These are phyloP conservation scores for Phaffomyces opuntiae DNA, from an alignment of 805 yeast species.

Conservation along the genomic window DNA sequence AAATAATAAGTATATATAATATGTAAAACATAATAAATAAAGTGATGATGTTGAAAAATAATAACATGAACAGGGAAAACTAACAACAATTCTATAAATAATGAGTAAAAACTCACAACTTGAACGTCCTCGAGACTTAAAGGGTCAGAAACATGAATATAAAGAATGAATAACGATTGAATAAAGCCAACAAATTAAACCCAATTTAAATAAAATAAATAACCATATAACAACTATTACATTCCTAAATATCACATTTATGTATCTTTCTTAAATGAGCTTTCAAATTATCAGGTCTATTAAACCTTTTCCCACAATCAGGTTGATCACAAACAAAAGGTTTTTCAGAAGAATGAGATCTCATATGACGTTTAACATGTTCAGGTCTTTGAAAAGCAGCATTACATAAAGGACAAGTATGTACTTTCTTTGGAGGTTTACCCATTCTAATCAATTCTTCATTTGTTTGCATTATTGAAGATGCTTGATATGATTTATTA, in stretches of 20 bases:
- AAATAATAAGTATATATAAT: no score
- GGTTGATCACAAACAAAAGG: constrained; percentile 60
- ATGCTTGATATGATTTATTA: constrained; percentile 15
- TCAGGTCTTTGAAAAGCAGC: constrained; percentile 62
- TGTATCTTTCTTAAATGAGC: constrained; percentile 71
- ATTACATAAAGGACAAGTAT: constrained; percentile 58
- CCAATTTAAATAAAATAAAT: background rate
- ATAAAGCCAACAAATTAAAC: background rate
- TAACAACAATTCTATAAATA: no score
- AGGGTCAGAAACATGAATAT: background rate
- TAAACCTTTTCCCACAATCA: constrained; percentile 63
- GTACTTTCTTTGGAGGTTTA: constrained; percentile 44
- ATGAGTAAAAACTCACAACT: no score
- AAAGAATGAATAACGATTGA: background rate
- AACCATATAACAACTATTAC: no score
- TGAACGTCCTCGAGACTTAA: no score
- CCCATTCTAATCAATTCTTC: constrained; percentile 13
- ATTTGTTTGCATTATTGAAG: constrained; percentile 11
- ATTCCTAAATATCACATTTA: constrained; percentile 33
- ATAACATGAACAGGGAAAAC: no score
- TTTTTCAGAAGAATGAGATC: constrained; percentile 73
- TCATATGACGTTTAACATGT: constrained; percentile 67
- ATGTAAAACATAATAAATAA: no score
- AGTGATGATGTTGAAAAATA: no score
- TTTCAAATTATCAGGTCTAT: constrained; percentile 70